Conservation (phyloP, 2,329 filamentous ascomycete genomes). For the Metarhizium anisopliae region DNA sequence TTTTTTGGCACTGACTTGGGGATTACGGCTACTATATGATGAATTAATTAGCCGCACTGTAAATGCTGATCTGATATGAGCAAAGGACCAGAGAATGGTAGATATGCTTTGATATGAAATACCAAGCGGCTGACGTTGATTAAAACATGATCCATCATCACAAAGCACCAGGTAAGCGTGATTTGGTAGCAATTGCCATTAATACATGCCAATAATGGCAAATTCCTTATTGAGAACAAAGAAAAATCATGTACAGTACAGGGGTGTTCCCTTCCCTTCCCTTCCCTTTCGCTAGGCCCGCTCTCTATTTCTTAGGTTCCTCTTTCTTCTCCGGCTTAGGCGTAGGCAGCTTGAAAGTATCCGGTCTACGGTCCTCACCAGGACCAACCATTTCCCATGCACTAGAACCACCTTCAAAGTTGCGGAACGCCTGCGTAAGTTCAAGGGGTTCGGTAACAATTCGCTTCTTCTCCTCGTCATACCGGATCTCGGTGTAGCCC, state of each 20-base stretch:
- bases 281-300: not conserved
- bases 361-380: constrained; percentile 67
- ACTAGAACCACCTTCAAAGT: constrained; percentile 84
- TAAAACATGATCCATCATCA: too few species aligned
- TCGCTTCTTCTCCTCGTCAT: constrained; percentile 99
- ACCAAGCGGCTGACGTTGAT: too few species aligned
- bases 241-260: constrained; percentile 9
- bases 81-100: not conserved
- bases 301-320: constrained; percentile 78
- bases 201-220: not conserved
- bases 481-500: constrained; percentile 95
- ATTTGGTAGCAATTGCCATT: not conserved
- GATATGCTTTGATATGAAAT: constrained; percentile 7
- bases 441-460: constrained; percentile 97
- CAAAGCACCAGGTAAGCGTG: too few species aligned
- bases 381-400: constrained; percentile 57
- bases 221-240: constrained; percentile 3
- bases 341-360: constrained; percentile 86
- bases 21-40: not conserved
- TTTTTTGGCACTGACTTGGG: not conserved
- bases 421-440: constrained; percentile 95
- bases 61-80: not conserved
- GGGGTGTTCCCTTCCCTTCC: not conserved
- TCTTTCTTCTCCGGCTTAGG: constrained; percentile 90
- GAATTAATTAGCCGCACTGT: not conserved